Conservation (phyloP, 352 stramenopile genomes). For the Globisporangium abappressorium region DNA sequence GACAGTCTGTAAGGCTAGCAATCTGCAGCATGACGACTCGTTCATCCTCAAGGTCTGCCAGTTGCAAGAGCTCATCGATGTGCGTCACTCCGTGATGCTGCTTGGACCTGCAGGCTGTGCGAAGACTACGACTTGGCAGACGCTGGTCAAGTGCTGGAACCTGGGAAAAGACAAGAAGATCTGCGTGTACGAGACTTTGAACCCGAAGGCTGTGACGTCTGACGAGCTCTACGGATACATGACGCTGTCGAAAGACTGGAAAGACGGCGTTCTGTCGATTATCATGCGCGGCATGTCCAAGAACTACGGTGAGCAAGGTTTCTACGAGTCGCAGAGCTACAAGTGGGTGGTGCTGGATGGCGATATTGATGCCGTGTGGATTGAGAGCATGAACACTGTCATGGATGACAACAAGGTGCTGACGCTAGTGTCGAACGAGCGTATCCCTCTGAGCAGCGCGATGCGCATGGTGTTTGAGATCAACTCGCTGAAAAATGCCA, state of each 20-base stretch:
- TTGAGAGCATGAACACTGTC: slow-evolving; percentile 95
- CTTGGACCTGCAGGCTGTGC: slow-evolving; percentile 77
- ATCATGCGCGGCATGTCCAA: slow-evolving; percentile 91
- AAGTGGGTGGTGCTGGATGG: slow-evolving; percentile 89
- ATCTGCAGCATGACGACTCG: slow-evolving; percentile 82
- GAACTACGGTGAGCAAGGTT: slow-evolving; percentile 88
- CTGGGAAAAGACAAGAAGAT: slow-evolving; percentile 87
- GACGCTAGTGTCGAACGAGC: slow-evolving; percentile 89
- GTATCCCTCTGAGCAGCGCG: slow-evolving; percentile 73
- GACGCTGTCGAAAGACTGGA: slow-evolving; percentile 90
- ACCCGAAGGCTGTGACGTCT: slow-evolving; percentile 86
- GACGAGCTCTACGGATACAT: slow-evolving; percentile 94
- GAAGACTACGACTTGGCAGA: slow-evolving; percentile 86
- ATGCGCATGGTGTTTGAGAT: slow-evolving; percentile 93
- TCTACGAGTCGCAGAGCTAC: slow-evolving; percentile 94
- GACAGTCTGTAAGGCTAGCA: slow-evolving; percentile 86
- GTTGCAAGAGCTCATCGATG: slow-evolving; percentile 85
- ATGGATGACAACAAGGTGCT: slow-evolving; percentile 98
- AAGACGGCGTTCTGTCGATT: slow-evolving; percentile 86
- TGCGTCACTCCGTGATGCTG: slow-evolving; percentile 87
- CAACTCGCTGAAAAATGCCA: slow-evolving; percentile 88
- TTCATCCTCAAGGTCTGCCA: slow-evolving; percentile 89
- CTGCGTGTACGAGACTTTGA: slow-evolving; percentile 87
- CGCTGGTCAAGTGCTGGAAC: slow-evolving; percentile 86
- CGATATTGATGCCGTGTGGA: slow-evolving; percentile 89